Evolutionary conservation across 2,329 filamentous ascomycete species (phyloP).

Genomic region (Neoarthrinium moseri): DNA sequence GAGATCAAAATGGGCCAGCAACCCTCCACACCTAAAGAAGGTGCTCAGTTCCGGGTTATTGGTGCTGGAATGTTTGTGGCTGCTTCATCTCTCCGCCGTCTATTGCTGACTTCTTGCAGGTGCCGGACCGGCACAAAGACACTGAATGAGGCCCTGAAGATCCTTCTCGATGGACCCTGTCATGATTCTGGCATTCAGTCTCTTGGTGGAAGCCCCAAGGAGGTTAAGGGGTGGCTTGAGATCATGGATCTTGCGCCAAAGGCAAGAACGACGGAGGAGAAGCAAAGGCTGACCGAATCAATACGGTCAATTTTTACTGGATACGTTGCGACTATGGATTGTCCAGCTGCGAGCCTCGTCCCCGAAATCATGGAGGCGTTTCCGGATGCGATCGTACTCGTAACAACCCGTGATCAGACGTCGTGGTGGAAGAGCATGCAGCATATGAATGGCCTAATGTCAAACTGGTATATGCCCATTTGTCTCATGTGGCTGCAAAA

Average conservation of each 20-base stretch:
- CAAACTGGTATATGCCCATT: constrained; percentile 30
- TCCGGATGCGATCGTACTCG: constrained; percentile 48
- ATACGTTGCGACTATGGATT: constrained; percentile 38
- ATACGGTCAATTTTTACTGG: constrained; percentile 22
- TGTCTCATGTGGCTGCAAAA: constrained; percentile 30
- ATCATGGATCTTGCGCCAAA: constrained; percentile 30
- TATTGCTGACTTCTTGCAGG: constrained; percentile 21
- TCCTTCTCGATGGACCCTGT: constrained; percentile 31
- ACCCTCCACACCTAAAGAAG: constrained; percentile 25
- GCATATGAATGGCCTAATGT: constrained; percentile 28
- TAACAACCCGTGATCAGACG: constrained; percentile 35
- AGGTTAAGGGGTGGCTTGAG: constrained; percentile 31
- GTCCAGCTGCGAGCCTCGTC: constrained; percentile 33
- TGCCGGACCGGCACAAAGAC: constrained; percentile 36
- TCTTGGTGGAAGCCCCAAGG: constrained; percentile 32
- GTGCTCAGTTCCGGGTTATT: constrained; percentile 32
- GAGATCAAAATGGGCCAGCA: constrained; percentile 26
- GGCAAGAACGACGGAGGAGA: constrained; percentile 22
- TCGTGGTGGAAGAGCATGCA: constrained; percentile 36
- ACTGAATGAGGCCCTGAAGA: constrained; percentile 33
- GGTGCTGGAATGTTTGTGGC: constrained; percentile 31
- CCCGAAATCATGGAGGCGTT: constrained; percentile 47
- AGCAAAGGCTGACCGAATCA: constrained; percentile 32
- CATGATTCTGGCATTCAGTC: constrained; percentile 33
- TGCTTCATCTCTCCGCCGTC: neutral